These are phyloP conservation scores for Carex kokanica DNA, from an alignment of 176 grass and related monocot genomes.

Conservation along the genomic window DNA sequence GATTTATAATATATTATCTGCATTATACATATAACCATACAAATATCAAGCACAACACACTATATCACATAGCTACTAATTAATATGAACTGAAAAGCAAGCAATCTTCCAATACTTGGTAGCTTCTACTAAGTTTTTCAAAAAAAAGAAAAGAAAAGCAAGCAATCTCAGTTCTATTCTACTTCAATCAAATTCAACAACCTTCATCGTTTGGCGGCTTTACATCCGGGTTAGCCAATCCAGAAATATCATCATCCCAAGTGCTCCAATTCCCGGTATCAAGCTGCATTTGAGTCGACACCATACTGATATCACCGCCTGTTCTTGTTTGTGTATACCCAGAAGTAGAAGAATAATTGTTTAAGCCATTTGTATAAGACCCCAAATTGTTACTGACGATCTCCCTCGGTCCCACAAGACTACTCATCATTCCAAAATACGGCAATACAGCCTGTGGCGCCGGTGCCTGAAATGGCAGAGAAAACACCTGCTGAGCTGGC, in stretches of 20 bases:
- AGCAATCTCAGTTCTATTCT: slow-evolving; percentile 22
- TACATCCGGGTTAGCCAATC: slow-evolving; percentile 2
- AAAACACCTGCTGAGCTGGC: not conserved
- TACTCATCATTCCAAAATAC: slow-evolving; percentile 22
- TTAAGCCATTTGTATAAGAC: slow-evolving; percentile 45
- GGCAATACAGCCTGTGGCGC: not conserved
- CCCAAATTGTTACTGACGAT: slow-evolving; percentile 32
- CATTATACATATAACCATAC: not conserved
- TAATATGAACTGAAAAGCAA: not conserved
- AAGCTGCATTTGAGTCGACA: slow-evolving; percentile 10
- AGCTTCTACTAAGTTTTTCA: no score
- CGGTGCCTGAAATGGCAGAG: slow-evolving; percentile 30
- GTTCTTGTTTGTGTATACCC: not conserved
- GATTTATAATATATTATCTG: not conserved
- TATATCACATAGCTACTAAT: slow-evolving; percentile 16
- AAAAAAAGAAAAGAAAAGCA: no score
- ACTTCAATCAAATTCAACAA: not conserved
- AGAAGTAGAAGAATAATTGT: not conserved
- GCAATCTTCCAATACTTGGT: no score
- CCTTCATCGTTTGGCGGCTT: slow-evolving; percentile 2
- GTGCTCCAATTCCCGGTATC: slow-evolving; percentile 12
- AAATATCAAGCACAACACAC: not conserved
- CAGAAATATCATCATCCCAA: slow-evolving; percentile 2
- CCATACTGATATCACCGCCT: not conserved
- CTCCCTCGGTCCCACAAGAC: not conserved